Conservation (phyloP, 129 eudicot genomes). For the Helichrysum umbraculigerum region DNA sequence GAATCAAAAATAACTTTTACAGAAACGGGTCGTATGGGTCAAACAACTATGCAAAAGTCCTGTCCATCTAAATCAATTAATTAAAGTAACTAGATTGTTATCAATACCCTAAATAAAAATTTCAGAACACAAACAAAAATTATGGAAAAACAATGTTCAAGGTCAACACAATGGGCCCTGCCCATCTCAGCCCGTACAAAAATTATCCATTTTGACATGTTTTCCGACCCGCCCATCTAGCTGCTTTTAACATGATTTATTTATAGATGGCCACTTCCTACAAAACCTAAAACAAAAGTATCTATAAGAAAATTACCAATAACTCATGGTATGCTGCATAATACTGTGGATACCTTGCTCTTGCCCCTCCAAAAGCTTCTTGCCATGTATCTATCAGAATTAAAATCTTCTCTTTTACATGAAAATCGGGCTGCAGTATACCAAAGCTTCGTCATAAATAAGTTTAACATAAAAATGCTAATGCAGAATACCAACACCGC, state of each 20-base stretch:
- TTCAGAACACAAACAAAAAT: background rate
- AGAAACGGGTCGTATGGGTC: background rate
- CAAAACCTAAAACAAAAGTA: background rate
- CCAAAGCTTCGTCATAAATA: slow-evolving; percentile 17
- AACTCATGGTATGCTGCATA: slow-evolving; percentile 90
- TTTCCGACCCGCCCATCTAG: background rate
- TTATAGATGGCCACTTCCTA: background rate
- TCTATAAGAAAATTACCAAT: slow-evolving; percentile 48
- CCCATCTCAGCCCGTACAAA: background rate
- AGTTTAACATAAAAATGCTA: background rate
- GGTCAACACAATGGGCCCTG: background rate
- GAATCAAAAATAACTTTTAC: background rate
- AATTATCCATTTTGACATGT: background rate
- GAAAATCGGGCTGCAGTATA: slow-evolving; percentile 67
- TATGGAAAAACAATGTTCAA: background rate
- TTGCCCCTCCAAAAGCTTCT: slow-evolving; percentile 97
- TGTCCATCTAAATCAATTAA: background rate
- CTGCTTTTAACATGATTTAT: background rate
- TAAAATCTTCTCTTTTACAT: slow-evolving; percentile 92
- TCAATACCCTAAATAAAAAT: background rate
- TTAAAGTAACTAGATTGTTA: background rate
- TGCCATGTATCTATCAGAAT: slow-evolving; percentile 93
- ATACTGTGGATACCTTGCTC: slow-evolving; percentile 90
- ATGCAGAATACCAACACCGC: background rate
- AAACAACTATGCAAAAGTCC: background rate